Base-by-base conservation (phyloP, 345 rosid genomes). In the Geranium rotundifolium region DNA sequence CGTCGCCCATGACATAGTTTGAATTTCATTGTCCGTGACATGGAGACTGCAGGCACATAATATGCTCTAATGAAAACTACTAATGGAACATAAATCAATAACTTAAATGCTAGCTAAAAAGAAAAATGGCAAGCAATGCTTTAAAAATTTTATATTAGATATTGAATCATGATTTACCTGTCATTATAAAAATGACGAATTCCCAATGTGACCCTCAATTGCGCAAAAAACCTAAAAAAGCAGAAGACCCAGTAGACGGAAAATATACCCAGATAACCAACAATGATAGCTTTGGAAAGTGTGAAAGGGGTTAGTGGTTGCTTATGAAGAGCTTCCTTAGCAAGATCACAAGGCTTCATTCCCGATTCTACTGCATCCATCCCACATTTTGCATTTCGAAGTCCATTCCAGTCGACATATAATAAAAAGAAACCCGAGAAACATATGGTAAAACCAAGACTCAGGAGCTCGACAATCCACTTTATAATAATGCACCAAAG, bases 281-380 rank as follows among this genome's bases (percentile, higher is more conserved):
- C 87, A 62, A 88, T 88, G 57, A 90, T 71, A 63, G 84, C 89
- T 64, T 82, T 95, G 49, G 92, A 80, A 75, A 87, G 79, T 0
- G 99, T 95, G 71, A 95, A 74, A 63, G 99, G 99, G 58, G 86
- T 81, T 73, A 95, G 79, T 17, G 97, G 99, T 71, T 90, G 95
- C 60, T 67, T 80, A 66, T 81, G 83, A 64, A 95, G 85, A 67
- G 97, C 99, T 85, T 90, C 97, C 73, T 85, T 90, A 20, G 84
- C 84, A 66, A 95, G 96, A 81, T 95, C 96, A 72, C 99, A 95
- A 17, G 95, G 99, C 82, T 80, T 90, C 61, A 76, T 87, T 69
- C 99, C 96, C 29, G 97, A 90, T 67, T 95, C 97, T 71, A 95
- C 88, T 4, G 99, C 96, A 81, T 95, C 90, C 91, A 95, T 85